Evolutionary conservation across 176 grass and related monocot genomes (phyloP), one percentile per base, ranked within the genome.

Genomic region (Hordeum marinum): DNA sequence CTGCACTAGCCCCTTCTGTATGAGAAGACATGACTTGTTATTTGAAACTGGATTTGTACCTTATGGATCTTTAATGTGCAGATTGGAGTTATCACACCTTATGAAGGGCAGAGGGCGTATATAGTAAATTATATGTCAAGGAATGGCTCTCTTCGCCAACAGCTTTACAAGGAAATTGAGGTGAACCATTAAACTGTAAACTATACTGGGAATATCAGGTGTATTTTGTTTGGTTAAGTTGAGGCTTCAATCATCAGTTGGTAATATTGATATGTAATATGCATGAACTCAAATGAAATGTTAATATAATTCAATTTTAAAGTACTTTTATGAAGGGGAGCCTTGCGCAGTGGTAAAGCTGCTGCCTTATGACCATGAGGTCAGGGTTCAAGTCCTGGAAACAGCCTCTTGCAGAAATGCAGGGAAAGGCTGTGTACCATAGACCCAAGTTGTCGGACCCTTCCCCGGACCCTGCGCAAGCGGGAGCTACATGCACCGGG

Each of bases 141-240:
- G 81, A 99, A 99, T 79, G 96, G 96, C 35, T 91, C 96, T 73
- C 93, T 99, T 69, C 83, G 96, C 21, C 96, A 99, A 89, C 96
- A 99, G 42, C 94, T 99, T 46, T 99, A 99, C 78, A 99, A 99
- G 80, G 96, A 99, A 96, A 99, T 99, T 13, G 96, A 99, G 96
- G 96, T 98, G 59, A 40, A 24, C 11, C 27, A 62, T 75, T 42
- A 70, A 80, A 63, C 45, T 21, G 54, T 57, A 57, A 21, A 57
- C 20, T 8, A 21, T 57, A 57, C 18, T 57, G 2, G 2, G 20
- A 57, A 57, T 21, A 21, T n/a, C 21, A 57, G 52, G 52, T 57
- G 52, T 9, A 57, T 57, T 57, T 57, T 57, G 52, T 57, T 21
- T 57, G 2, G 52, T 21, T 57, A 57, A 57, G 52, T 21, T 8